These are phyloP conservation scores for Alopecurus myosuroides DNA, from an alignment of 176 grass and related monocot genomes.

Conservation along the genomic window DNA sequence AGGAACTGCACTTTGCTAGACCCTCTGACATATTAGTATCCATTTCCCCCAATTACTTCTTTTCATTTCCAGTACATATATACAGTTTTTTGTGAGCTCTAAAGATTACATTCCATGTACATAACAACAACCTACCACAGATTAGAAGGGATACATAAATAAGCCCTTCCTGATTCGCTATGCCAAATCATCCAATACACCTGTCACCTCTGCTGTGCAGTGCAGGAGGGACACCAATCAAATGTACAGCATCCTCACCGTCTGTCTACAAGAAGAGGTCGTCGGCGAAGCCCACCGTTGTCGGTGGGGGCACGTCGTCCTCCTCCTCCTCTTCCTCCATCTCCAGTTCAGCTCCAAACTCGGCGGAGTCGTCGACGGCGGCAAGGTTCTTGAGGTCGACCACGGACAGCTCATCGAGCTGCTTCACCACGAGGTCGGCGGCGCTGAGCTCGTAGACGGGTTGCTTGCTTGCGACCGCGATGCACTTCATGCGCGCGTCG, in stretches of 20 bases:
- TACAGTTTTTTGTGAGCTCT: slow-evolving; percentile 42
- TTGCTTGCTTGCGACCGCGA: slow-evolving; percentile 73
- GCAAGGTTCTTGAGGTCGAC: slow-evolving; percentile 88
- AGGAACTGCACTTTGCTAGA: slow-evolving; percentile 4
- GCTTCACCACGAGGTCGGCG: slow-evolving; percentile 76
- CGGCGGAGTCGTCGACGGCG: slow-evolving; percentile 74
- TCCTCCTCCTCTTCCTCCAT: slow-evolving; percentile 72
- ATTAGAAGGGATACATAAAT: slow-evolving; percentile 29
- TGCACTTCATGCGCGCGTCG: slow-evolving; percentile 87
- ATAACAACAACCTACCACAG: slow-evolving; percentile 37
- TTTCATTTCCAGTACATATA: slow-evolving; percentile 40
- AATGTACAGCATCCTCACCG: slow-evolving; percentile 37
- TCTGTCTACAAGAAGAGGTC: slow-evolving; percentile 61
- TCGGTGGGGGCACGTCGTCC: slow-evolving; percentile 19
- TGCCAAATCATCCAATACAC: slow-evolving; percentile 15
- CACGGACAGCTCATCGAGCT: slow-evolving; percentile 60
- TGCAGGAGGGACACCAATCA: slow-evolving; percentile 44
- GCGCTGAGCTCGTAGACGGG: slow-evolving; percentile 77
- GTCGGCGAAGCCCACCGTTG: slow-evolving; percentile 49
- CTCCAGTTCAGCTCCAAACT: slow-evolving; percentile 62
- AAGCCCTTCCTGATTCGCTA: slow-evolving; percentile 27
- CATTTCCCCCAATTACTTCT: slow-evolving; percentile 17
- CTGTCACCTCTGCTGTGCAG: slow-evolving; percentile 11
- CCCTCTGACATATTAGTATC: neutral
- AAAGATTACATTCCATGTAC: slow-evolving; percentile 38